These are phyloP conservation scores for Colletotrichum scovillei DNA, from an alignment of 2,329 filamentous ascomycete genomes.

Conservation along the genomic window DNA sequence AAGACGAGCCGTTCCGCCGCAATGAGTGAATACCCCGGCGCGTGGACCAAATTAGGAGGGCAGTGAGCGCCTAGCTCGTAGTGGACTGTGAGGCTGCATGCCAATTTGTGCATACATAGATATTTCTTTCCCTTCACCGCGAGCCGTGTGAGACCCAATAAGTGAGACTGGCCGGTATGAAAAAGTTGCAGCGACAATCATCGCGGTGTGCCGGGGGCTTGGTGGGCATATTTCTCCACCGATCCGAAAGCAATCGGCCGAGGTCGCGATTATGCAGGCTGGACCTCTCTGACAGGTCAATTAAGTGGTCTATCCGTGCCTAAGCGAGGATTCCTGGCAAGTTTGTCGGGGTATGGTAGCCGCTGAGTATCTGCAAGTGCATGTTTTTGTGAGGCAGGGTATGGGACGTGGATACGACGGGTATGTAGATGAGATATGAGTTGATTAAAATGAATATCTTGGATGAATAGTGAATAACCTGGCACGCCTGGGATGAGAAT, in stretches of 20 bases:
- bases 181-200: background rate
- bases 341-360: slow-evolving; percentile 10
- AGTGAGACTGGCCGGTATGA: background rate
- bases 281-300: background rate
- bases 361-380: background rate
- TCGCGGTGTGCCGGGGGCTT: background rate
- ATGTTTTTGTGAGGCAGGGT: background rate
- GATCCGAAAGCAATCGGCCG: slow-evolving; percentile 19
- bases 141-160: background rate
- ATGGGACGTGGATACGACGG: background rate
- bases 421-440: background rate
- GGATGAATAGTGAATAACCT: background rate
- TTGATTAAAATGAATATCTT: background rate
- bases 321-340: slow-evolving; percentile 8
- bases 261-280: background rate
- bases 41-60: background rate
- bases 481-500: background rate
- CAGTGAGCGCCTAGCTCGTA: background rate
- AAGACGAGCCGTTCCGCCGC: slow-evolving; percentile 1
- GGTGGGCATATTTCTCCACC: slow-evolving; percentile 7
- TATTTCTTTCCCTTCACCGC: background rate
- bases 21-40: background rate
- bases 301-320: background rate
- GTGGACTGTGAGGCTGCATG: background rate
- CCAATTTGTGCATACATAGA: background rate